Evolutionary conservation across 78 protist species (phyloP).

Genomic region (Dictyostelium capitatum): DNA sequence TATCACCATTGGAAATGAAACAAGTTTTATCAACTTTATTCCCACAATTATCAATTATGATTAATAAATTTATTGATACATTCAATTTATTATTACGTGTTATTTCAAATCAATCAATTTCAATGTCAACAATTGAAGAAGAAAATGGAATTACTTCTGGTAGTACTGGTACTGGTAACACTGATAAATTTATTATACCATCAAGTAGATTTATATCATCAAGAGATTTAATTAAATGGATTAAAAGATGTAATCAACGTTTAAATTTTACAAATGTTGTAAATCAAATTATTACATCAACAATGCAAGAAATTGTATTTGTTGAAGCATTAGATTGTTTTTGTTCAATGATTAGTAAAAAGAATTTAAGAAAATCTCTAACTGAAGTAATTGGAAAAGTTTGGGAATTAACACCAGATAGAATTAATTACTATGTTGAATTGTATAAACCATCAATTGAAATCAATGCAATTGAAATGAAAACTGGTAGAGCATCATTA

Average conservation of each 20-base stretch:
- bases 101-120: constrained; percentile 1
- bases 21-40: constrained; percentile 46
- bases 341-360: constrained; percentile 61
- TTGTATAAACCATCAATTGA: constrained; percentile 71
- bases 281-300: constrained; percentile 38
- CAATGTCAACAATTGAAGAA: background rate
- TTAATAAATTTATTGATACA: constrained; percentile 79
- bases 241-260: constrained; percentile 41
- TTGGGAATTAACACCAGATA: constrained; percentile 77
- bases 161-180: background rate
- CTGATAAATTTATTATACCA: constrained; percentile 24
- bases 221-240: constrained; percentile 93
- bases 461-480: background rate
- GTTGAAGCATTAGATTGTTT: constrained; percentile 90
- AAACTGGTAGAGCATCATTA: constrained; percentile 76
- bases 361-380: background rate
- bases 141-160: background rate
- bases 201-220: constrained; percentile 67
- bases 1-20: constrained; percentile 52
- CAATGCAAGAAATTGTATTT: constrained; percentile 77
- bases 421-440: constrained; percentile 56
- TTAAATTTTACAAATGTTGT: background rate
- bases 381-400: constrained; percentile 65
- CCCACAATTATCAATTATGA: constrained; percentile 74
- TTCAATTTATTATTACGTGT: constrained; percentile 42